Evolutionary conservation across 345 rosid genomes (phyloP).

Genomic region (Brassica cretica): DNA sequence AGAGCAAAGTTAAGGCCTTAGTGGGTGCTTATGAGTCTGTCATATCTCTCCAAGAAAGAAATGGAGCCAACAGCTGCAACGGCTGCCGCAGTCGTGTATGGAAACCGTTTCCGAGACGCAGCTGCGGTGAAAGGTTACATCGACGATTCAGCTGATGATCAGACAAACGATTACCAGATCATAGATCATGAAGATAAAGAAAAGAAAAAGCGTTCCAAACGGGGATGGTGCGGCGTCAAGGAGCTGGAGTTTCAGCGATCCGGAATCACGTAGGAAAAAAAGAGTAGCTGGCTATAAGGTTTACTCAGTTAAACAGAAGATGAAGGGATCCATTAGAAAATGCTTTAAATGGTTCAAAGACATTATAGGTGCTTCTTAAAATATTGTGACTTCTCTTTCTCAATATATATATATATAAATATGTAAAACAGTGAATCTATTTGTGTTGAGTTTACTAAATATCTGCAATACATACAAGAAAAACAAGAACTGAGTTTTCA

Average conservation of each 20-base stretch:
- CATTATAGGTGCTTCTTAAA: conserved; percentile 32
- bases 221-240: conserved; percentile 24
- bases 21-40: no score
- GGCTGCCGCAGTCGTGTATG: not conserved
- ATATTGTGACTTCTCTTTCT: not conserved
- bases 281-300: conserved; percentile 87
- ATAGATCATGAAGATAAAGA: conserved; percentile 10
- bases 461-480: not conserved
- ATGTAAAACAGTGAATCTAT: not conserved
- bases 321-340: conserved; percentile 84
- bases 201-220: conserved; percentile 37
- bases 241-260: conserved; percentile 77
- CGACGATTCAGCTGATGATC: conserved; percentile 14
- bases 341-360: conserved; percentile 90
- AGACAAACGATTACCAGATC: conserved; percentile 24
- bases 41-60: no score
- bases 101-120: not conserved
- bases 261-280: conserved; percentile 87
- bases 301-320: conserved; percentile 70
- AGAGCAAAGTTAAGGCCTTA: no score
- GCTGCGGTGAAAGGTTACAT: not conserved
- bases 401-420: not conserved
- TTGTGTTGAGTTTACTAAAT: conserved; percentile 4
- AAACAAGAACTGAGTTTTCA: not conserved
- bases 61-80: no score